Conservation (phyloP, 176 grass and related monocot genomes). For the Cenchrus fungigraminus region DNA sequence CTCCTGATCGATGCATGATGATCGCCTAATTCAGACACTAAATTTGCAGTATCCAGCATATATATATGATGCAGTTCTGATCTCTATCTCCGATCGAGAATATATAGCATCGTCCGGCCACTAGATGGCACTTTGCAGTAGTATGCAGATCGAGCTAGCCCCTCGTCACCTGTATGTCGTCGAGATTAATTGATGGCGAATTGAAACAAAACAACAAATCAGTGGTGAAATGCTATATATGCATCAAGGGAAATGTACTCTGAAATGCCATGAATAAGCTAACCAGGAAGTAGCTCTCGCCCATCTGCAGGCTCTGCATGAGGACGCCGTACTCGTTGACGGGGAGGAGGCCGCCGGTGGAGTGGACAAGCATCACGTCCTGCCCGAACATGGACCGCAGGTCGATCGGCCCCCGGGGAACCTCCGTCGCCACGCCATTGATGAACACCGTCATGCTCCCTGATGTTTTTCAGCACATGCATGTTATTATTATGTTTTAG, state of each 20-base stretch:
- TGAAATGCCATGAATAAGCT: neutral
- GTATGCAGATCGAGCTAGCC: neutral
- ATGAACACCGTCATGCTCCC: conserved; percentile 88
- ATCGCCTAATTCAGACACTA: neutral
- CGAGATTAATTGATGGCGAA: neutral
- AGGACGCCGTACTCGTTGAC: conserved; percentile 80
- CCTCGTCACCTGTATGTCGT: conserved; percentile 43
- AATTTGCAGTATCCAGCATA: no score
- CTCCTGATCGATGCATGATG: neutral
- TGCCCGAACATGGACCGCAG: conserved; percentile 75
- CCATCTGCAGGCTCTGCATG: conserved; percentile 79
- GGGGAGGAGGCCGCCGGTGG: conserved; percentile 62
- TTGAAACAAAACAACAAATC: neutral
- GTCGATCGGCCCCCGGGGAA: conserved; percentile 81
- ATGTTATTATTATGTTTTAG: neutral
- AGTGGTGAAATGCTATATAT: neutral
- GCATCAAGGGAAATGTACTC: no score
- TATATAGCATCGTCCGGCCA: no score
- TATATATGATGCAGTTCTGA: no score
- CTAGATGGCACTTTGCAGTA: no score
- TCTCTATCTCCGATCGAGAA: no score
- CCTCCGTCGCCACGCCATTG: conserved; percentile 79
- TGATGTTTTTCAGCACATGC: conserved; percentile 14
- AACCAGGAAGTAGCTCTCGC: conserved; percentile 95
- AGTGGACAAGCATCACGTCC: conserved; percentile 80